phyloP scores from a whole-genome alignment of 257 asterid genomes.

The Solanum bulbocastanum region DNA sequence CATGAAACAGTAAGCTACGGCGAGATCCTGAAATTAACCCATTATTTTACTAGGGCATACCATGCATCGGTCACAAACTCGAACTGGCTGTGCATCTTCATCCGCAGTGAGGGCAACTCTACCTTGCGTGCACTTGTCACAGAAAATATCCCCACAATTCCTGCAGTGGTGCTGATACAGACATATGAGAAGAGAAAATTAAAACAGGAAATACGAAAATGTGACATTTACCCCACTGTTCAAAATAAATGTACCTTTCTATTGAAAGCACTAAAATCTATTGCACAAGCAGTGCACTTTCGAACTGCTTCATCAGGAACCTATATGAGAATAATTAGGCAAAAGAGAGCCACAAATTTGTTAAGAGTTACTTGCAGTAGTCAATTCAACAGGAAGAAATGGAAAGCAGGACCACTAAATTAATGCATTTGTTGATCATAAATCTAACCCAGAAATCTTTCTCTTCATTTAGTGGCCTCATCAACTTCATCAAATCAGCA shows the following conservation, averaged over 20 bases:
- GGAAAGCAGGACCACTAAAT: background rate
- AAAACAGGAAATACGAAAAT: background rate
- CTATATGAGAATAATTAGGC: constrained; percentile 13
- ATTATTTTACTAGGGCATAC: constrained; percentile 21
- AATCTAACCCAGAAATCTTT: constrained; percentile 89
- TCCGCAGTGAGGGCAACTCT: constrained; percentile 76
- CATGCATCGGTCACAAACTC: constrained; percentile 93
- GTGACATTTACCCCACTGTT: background rate
- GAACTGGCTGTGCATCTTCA: constrained; percentile 76
- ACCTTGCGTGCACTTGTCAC: constrained; percentile 97
- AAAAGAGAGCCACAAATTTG: background rate
- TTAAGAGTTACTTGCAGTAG: background rate
- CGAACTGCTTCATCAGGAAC: constrained; percentile 87
- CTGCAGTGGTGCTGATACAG: constrained; percentile 76
- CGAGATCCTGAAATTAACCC: background rate
- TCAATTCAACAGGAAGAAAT: background rate
- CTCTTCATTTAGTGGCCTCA: constrained; percentile 69
- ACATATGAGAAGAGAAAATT: background rate
- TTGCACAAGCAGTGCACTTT: constrained; percentile 56
- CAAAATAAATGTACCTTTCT: constrained; percentile 50
- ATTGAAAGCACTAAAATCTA: constrained; percentile 67
- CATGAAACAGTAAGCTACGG: background rate
- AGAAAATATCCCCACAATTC: constrained; percentile 89
- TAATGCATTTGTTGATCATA: background rate
- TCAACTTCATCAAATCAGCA: constrained; percentile 60